phyloP scores from a whole-genome alignment of 31 red algal genomes.

The Odonthalia washingtoniensis region DNA sequence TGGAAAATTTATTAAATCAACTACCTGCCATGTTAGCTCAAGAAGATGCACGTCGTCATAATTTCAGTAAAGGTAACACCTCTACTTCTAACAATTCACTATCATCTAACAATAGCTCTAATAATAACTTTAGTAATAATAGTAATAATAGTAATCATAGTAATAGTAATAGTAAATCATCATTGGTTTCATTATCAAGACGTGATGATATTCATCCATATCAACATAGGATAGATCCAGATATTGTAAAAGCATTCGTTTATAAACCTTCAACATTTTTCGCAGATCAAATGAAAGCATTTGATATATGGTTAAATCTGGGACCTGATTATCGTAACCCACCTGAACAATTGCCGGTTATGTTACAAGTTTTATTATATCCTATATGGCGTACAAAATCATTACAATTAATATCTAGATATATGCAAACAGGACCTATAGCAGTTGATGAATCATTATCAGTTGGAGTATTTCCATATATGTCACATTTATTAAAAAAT shows the following conservation, averaged over 20 bases:
- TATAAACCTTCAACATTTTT: conserved; percentile 78
- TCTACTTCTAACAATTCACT: neutral
- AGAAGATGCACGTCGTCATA: neutral
- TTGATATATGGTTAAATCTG: conserved; percentile 94
- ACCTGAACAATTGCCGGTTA: conserved; percentile 94
- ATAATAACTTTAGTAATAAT: neutral
- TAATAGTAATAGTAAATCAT: neutral
- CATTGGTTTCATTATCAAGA: neutral
- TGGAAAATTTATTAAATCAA: conserved; percentile 89
- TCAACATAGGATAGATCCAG: neutral
- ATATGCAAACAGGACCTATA: conserved; percentile 80
- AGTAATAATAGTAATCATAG: neutral
- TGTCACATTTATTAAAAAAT: conserved; percentile 73
- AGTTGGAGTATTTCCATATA: conserved; percentile 97
- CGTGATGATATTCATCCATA: neutral
- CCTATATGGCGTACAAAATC: conserved; percentile 75
- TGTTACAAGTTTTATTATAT: conserved; percentile 88
- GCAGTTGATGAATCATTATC: conserved; percentile 90
- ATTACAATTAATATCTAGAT: conserved; percentile 84
- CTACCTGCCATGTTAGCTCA: conserved; percentile 69
- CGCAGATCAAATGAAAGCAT: conserved; percentile 94
- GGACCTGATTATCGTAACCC: conserved; percentile 66
- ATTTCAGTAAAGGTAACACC: neutral
- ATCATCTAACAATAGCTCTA: neutral
- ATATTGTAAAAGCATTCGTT: neutral